Conservation (phyloP, 2,329 filamentous ascomycete species). For the Drechslerella stenobrocha region DNA sequence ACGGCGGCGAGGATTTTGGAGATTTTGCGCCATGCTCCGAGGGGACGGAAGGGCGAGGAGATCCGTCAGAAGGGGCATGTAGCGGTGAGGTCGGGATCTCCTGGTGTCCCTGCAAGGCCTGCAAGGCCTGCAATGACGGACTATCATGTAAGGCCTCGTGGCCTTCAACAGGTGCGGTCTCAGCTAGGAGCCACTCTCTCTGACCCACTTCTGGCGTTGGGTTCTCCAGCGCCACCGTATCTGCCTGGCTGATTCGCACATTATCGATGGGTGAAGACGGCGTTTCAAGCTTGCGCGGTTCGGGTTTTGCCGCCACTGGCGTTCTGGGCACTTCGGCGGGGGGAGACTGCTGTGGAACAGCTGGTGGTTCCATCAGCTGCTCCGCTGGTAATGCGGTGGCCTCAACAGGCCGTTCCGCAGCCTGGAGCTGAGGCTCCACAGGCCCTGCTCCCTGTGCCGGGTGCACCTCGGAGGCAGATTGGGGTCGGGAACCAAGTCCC, state of each 20-base stretch:
- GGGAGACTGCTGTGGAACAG: conserved; percentile 7
- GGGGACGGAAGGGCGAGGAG: conserved; percentile 23
- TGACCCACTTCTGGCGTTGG: conserved; percentile 38
- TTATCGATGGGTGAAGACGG: conserved; percentile 18
- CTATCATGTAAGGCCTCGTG: background rate
- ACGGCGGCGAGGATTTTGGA: conserved; percentile 11
- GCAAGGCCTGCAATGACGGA: conserved; percentile 1
- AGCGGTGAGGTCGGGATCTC: conserved; percentile 42
- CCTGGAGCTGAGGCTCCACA: conserved; percentile 1
- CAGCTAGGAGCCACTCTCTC: conserved; percentile 29
- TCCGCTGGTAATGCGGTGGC: background rate
- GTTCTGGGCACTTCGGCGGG: conserved; percentile 7
- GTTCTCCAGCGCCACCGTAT: conserved; percentile 41
- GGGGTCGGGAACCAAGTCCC: background rate
- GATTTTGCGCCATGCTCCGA: conserved; percentile 22
- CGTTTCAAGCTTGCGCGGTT: conserved; percentile 24
- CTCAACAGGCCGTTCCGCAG: background rate
- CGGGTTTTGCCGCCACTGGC: conserved; percentile 1
- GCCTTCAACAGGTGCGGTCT: conserved; percentile 1
- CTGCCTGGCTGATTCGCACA: conserved; percentile 41
- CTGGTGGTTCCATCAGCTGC: background rate
- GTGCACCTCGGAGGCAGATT: background rate
- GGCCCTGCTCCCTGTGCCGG: background rate
- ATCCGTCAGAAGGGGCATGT: conserved; percentile 22
- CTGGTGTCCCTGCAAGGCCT: conserved; percentile 9